A percentile compares a stretch with the other conserved stretches of the same genome.
phyloP scores from a whole-genome alignment of 1,284 basidiomycete genomes.

The Baeospora myosura region DNA sequence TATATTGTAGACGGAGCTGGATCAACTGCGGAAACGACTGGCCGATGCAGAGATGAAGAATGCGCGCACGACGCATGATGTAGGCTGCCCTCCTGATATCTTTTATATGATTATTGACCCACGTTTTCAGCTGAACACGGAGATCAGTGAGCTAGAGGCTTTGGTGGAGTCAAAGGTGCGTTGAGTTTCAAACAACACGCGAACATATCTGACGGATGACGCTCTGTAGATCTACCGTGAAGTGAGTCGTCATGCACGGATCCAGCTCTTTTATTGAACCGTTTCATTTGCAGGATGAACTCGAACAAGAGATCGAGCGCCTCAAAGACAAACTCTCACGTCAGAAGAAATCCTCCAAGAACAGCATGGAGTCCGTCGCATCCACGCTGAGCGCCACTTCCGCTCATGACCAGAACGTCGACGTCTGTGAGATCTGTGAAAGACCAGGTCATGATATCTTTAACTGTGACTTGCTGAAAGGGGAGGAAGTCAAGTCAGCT shows the following conservation, averaged over 20 bases:
- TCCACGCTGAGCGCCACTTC: constrained; percentile 14
- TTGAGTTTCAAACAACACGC: background rate
- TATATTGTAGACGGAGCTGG: constrained; percentile 46
- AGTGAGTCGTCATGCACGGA: constrained; percentile 26
- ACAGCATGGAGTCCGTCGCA: constrained; percentile 33
- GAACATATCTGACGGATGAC: constrained; percentile 7
- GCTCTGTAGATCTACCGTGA: constrained; percentile 75
- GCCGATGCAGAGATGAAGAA: constrained; percentile 67
- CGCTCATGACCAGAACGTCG: constrained; percentile 17
- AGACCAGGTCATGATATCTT: constrained; percentile 77
- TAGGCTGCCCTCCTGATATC: constrained; percentile 26
- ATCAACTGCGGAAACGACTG: constrained; percentile 62
- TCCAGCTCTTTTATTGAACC: constrained; percentile 8
- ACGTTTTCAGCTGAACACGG: constrained; percentile 68
- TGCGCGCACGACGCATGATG: constrained; percentile 64
- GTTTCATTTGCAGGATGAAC: constrained; percentile 56
- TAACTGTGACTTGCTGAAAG: constrained; percentile 58
- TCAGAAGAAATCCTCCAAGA: constrained; percentile 55
- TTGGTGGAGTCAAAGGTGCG: constrained; percentile 82
- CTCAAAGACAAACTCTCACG: constrained; percentile 63
- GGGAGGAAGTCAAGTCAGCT: constrained; percentile 21
- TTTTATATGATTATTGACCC: constrained; percentile 8
- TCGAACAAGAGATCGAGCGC: constrained; percentile 78
- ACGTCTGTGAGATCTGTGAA: constrained; percentile 80
- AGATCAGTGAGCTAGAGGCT: constrained; percentile 83